Conservation (phyloP, 2,329 filamentous ascomycete species). For the Malbranchea zuffiana region DNA sequence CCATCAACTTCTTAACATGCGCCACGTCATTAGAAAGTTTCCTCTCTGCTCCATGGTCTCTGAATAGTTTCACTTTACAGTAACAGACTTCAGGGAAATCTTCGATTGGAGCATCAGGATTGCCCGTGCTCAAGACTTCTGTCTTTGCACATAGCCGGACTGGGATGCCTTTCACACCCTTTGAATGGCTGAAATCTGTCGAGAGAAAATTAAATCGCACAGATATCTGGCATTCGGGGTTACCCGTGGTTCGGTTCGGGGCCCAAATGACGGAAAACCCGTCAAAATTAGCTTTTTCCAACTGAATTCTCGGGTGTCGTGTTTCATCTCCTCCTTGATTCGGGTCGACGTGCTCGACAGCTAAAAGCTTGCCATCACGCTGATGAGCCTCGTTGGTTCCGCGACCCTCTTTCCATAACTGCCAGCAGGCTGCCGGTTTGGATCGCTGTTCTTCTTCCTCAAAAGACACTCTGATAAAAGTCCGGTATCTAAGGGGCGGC, state of each 20-base stretch:
- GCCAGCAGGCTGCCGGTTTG: constrained; percentile 75
- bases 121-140: constrained; percentile 37
- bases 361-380: constrained; percentile 75
- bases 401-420: constrained; percentile 88
- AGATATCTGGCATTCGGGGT: constrained; percentile 69
- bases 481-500: constrained; percentile 65
- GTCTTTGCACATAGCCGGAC: constrained; percentile 90
- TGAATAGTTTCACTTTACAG: constrained; percentile 94
- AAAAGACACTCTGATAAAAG: constrained; percentile 89
- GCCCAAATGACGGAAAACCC: constrained; percentile 89
- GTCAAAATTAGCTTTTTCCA: constrained; percentile 75
- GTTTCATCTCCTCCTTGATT: constrained; percentile 46
- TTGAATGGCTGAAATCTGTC: constrained; percentile 97
- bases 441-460: constrained; percentile 89
- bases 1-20: constrained; percentile 92
- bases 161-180: constrained; percentile 94
- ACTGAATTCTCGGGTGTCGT: constrained; percentile 57
- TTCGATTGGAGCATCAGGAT: constrained; percentile 11
- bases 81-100: constrained; percentile 52
- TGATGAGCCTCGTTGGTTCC: constrained; percentile 95
- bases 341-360: constrained; percentile 77
- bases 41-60: constrained; percentile 87
- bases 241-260: constrained; percentile 52
- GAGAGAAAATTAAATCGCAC: constrained; percentile 98
- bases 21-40: constrained; percentile 91